phyloP scores from a whole-genome alignment of 1,284 basidiomycete genomes.

The Apiotrichum gracile region DNA sequence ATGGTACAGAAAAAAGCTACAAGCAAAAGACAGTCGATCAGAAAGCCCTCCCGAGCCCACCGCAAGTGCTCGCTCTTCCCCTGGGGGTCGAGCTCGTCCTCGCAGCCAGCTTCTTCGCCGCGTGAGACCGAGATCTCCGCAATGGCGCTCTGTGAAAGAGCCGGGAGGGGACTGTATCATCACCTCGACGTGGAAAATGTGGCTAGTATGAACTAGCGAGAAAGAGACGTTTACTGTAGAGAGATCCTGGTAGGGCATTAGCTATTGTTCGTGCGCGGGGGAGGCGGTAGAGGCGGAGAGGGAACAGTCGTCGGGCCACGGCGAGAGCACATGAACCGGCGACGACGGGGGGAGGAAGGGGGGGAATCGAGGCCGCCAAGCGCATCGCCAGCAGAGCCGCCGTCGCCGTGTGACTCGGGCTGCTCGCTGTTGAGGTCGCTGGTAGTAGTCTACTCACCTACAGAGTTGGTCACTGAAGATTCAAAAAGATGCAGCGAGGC shows the following conservation, averaged over 20 bases:
- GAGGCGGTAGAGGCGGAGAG: neutral
- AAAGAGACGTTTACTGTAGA: slow-evolving; percentile 44
- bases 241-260: slow-evolving; percentile 34
- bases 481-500: neutral
- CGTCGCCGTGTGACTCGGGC: neutral
- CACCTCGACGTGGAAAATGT: slow-evolving; percentile 48
- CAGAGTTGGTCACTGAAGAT: neutral
- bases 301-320: no score
- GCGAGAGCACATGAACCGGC: neutral
- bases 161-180: slow-evolving; percentile 44
- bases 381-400: neutral
- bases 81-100: slow-evolving; percentile 19
- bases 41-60: slow-evolving; percentile 45
- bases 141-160: slow-evolving; percentile 45
- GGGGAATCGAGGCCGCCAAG: no score
- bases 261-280: neutral
- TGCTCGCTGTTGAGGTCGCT: neutral
- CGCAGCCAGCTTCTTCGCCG: slow-evolving; percentile 47
- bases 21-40: slow-evolving; percentile 43
- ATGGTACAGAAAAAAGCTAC: neutral
- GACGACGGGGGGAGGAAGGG: no score
- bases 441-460: neutral
- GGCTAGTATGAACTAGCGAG: slow-evolving; percentile 48
- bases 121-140: slow-evolving; percentile 7
- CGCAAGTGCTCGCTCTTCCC: slow-evolving; percentile 21